Base-by-base conservation (phyloP, 495 filamentous ascomycete species). In the Viridothelium virens region DNA sequence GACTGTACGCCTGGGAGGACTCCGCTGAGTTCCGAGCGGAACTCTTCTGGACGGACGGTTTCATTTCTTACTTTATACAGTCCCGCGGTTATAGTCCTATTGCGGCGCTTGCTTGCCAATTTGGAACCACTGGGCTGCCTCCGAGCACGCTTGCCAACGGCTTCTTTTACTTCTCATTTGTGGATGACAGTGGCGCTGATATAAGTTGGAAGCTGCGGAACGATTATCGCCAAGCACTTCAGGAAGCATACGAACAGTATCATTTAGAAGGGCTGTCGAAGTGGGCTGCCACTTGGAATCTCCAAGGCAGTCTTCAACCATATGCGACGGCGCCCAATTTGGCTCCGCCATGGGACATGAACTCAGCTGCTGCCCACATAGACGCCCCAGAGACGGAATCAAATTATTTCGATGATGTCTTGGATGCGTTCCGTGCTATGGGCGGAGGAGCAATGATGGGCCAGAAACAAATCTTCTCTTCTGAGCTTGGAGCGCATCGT, bases 1-100 rank as follows among this genome's bases (percentile, higher is more conserved):
- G 53, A 36, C n/a, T 59, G 6, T 59, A 59, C 53, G 53, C 53
- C 18, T 59, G 53, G 53, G 53, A 59, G 31, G 53, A 59, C 14
- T 59, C 53, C 7, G 53, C 53, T 14, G 53, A 59, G 31, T 59
- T 59, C 31, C 53, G 53, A 34, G 53, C 53, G 18, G 53, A 59
- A 31, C 53, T 59, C 2, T 59, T 59, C 31, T 59, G 53, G 53
- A 59, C 53, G 31, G 53, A 59, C 18, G 4, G 36, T 36, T 59
- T 59, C 31, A 59, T 59, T 36, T 34, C 53, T 7, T 36, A 7
- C 31, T 59, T 59, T 36, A 36, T 7, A 59, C 33, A 59, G 7
- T 59, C 53, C 53, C 53, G 53, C 14, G 53, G 53, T 3, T 59
- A 59, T 14, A 59, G 2, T 36, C 53, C 53, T 1, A 59, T 59